Evolutionary conservation across 768 basidiomycete species (phyloP).

Genomic region (Galerina sulciceps): DNA sequence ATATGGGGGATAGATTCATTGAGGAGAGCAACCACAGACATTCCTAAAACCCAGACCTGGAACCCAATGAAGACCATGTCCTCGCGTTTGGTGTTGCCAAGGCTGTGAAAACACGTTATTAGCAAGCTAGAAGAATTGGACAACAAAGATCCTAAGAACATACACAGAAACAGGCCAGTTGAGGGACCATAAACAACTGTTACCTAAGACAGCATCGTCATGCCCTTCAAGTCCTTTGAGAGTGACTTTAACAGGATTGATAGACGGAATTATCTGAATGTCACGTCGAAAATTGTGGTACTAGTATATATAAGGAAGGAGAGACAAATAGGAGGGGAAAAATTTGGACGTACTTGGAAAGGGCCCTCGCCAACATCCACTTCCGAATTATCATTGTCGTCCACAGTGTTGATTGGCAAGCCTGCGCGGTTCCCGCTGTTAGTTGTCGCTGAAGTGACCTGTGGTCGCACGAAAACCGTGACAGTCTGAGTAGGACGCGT

Average conservation of each 20-base stretch:
- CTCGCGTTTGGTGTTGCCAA: slow-evolving; percentile 75
- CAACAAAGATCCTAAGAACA: slow-evolving; percentile 26
- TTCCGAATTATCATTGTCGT: slow-evolving; percentile 20
- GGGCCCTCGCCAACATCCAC: slow-evolving; percentile 16
- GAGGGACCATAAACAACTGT: slow-evolving; percentile 59
- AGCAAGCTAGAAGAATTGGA: slow-evolving; percentile 2
- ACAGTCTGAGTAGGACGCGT: slow-evolving; percentile 17
- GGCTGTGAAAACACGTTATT: slow-evolving; percentile 37
- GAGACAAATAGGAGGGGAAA: not conserved
- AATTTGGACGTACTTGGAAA: slow-evolving; percentile 8
- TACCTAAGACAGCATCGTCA: slow-evolving; percentile 40
- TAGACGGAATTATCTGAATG: slow-evolving; percentile 16
- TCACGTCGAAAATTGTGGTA: slow-evolving; percentile 16
- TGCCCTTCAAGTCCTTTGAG: slow-evolving; percentile 17
- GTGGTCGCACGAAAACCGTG: slow-evolving; percentile 30
- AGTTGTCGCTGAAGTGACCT: not conserved
- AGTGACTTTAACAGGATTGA: slow-evolving; percentile 13
- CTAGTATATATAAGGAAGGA: not conserved
- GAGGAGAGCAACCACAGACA: slow-evolving; percentile 70
- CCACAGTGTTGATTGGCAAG: not conserved
- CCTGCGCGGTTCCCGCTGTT: not conserved
- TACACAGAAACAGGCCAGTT: slow-evolving; percentile 76
- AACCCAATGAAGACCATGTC: slow-evolving; percentile 80
- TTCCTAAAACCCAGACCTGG: slow-evolving; percentile 80
- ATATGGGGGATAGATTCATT: slow-evolving; percentile 87